Base-by-base conservation (phyloP, 1,139 yeast species). In the Cylindricascospora bacillispora region DNA sequence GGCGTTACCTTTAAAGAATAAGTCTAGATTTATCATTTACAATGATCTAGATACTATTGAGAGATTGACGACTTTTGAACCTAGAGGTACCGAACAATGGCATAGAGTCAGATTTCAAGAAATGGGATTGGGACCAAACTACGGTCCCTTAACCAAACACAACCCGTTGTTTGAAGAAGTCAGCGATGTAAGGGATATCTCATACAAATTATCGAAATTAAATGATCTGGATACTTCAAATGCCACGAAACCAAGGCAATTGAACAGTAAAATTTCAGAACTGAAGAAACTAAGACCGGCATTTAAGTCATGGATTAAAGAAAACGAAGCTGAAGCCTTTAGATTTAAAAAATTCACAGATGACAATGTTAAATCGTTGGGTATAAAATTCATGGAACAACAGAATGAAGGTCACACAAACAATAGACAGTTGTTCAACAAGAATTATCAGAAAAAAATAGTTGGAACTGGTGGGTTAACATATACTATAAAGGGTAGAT, bases 381-480 rank as follows among this genome's bases (percentile, higher is more conserved):
- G 65, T 5, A 40, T 57, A 9, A 52, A 54, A 29, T 65, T 62
- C 37, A 36, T 66, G 25, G 45, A 40, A 15, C 28, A 32, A 34
- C 24, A 33, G 28, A 28, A 33, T 12, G 24, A 43, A 24, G 39
- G 37, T 24, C 38, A 38, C 24, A 30, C 39, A 10, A 36, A 31
- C 24, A 31, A 31, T 18, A 28, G 35, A 15, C 33, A 34, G 12
- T 37, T 28, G 12, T 15, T 36, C 12, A 10, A 44, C 44, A 11
- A 40, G 46, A 40, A 32, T 44, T 24, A 54, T 7, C 21, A 18
- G 10, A 18, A 7, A 7, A 18, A 51, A 32, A 52, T 71, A 27
- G 68, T 75, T 35, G 89, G 83, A 24, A 71, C 78, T 7, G 92
- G 77, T 26, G 92, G 92, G 10, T 62, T 79, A 36, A 68, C 82